Evolutionary conservation across 148 eudicot genomes (phyloP).

Genomic region (Spergularia marina): DNA sequence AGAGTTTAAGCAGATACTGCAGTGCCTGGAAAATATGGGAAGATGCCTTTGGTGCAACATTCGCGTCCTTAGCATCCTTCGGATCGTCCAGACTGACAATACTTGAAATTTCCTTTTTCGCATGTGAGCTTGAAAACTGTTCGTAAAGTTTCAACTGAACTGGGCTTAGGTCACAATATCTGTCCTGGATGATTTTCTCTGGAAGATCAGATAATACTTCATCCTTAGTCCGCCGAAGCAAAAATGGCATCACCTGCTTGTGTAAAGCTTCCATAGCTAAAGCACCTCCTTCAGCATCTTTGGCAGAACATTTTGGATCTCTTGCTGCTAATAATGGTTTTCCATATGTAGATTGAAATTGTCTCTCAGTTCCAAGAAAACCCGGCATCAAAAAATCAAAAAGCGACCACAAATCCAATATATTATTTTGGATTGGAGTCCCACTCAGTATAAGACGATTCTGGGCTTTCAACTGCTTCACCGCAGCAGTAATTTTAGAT

Average conservation of each 20-base stretch:
- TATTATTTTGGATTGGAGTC: conserved; percentile 98
- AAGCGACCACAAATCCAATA: conserved; percentile 96
- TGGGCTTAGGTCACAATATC: conserved; percentile 96
- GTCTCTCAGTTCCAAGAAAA: conserved; percentile 96
- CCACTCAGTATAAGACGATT: conserved; percentile 98
- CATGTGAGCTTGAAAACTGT: conserved; percentile 84
- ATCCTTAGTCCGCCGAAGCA: conserved; percentile 91
- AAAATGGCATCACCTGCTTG: conserved; percentile 99
- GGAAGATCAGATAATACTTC: conserved; percentile 98
- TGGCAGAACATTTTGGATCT: conserved; percentile 96
- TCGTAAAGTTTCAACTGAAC: conserved; percentile 92
- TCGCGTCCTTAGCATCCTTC: conserved; percentile 51
- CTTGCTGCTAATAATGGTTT: conserved; percentile 91
- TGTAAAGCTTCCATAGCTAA: conserved; percentile 99
- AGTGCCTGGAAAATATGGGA: conserved; percentile 97
- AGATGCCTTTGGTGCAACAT: conserved; percentile 63
- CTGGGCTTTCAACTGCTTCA: conserved; percentile 91
- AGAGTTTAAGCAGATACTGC: conserved; percentile 89
- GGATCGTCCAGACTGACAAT: conserved; percentile 57
- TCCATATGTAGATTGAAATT: conserved; percentile 94
- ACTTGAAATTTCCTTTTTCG: conserved; percentile 77
- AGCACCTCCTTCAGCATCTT: conserved; percentile 96
- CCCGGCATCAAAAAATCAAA: conserved; percentile 99
- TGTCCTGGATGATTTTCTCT: conserved; percentile 96
- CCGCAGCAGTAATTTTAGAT: conserved; percentile 90